phyloP scores from a whole-genome alignment of 345 rosid genomes.

The Eucalyptus sp. region DNA sequence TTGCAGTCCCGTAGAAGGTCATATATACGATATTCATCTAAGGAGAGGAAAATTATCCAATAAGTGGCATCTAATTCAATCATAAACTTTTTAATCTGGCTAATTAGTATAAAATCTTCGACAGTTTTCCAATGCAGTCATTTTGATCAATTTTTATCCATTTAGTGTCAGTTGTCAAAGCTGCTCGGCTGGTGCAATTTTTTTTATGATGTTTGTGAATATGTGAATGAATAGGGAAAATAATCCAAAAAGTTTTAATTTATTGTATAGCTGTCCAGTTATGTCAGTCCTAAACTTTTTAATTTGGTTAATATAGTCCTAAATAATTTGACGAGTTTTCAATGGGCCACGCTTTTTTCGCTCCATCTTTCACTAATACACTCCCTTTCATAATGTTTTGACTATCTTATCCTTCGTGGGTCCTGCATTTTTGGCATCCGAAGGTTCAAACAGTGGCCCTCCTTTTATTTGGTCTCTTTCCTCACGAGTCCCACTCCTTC shows the following conservation, averaged over 20 bases:
- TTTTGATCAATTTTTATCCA: rapidly evolving
- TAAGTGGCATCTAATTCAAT: no score
- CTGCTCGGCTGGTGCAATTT: rapidly evolving
- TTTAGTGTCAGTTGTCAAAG: no score
- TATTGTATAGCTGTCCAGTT: rapidly evolving
- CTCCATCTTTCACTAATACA: not conserved
- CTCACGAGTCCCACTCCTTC: not conserved
- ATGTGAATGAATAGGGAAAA: not conserved
- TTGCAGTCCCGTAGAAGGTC: not conserved
- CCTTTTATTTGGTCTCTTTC: not conserved
- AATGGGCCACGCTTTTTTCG: no score
- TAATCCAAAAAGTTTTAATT: not conserved
- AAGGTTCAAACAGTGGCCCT: not conserved
- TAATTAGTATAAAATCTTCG: no score
- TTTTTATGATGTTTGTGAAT: not conserved
- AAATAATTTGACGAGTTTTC: not conserved
- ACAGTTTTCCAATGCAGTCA: no score
- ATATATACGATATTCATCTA: not conserved
- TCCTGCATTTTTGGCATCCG: not conserved
- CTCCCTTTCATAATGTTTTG: not conserved
- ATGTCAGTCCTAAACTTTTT: no score
- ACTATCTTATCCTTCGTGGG: not conserved
- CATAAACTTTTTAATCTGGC: rapidly evolving
- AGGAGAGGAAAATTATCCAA: not conserved
- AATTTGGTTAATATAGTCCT: no score